Percentiles rank a stretch among this genome's conserved stretches.
phyloP scores from a whole-genome alignment of 768 basidiomycete genomes.

The Daedaleopsis nitida region DNA sequence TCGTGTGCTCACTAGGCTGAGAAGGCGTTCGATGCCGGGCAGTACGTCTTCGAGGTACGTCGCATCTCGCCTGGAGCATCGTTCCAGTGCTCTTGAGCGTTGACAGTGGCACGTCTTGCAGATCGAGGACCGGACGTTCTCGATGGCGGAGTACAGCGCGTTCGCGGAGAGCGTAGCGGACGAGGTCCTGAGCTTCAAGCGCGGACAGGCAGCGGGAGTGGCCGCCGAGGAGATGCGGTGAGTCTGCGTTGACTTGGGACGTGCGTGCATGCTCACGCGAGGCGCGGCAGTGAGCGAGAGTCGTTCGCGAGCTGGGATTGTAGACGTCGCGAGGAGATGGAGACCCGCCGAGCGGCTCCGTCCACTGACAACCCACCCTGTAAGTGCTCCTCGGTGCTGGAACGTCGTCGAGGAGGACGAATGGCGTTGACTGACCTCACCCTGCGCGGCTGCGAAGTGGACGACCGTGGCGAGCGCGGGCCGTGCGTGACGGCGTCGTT shows the following conservation, averaged over 20 bases:
- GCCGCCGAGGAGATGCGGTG: conserved; percentile 44
- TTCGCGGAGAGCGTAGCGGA: conserved; percentile 44
- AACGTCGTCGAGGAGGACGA: too few relatives aligned
- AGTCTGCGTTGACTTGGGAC: background rate
- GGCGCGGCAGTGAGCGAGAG: conserved; percentile 7
- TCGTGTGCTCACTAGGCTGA: conserved; percentile 40
- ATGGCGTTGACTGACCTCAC: background rate
- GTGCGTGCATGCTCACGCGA: background rate
- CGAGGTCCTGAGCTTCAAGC: conserved; percentile 45
- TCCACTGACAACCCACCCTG: background rate
- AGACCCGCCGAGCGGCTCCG: background rate
- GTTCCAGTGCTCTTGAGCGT: background rate
- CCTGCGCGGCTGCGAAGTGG: background rate
- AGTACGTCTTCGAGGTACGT: conserved; percentile 51
- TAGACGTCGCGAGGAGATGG: conserved; percentile 6
- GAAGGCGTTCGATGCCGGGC: conserved; percentile 52
- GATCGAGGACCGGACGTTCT: conserved; percentile 55
- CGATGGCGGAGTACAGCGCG: conserved; percentile 48
- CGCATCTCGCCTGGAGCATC: background rate
- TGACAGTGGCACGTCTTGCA: conserved; percentile 26
- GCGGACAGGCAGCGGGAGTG: conserved; percentile 40
- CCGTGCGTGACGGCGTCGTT: conserved; percentile 32
- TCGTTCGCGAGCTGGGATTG: conserved; percentile 17
- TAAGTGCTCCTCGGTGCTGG: too few relatives aligned
- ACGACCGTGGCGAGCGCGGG: background rate